Conservation (phyloP, 2,329 filamentous ascomycete genomes). For the Venturia effusa region DNA sequence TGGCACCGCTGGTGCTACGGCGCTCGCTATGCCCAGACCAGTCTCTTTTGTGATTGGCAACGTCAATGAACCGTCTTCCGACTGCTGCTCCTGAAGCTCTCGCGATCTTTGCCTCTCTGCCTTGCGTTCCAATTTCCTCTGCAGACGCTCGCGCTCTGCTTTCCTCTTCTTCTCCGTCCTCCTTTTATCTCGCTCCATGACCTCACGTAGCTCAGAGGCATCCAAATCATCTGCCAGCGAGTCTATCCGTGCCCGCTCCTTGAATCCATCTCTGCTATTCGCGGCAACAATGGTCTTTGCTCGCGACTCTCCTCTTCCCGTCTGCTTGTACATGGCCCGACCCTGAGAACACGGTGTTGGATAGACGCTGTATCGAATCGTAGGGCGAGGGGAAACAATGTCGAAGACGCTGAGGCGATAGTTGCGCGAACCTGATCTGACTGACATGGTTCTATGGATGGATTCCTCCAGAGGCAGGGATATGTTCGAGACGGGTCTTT, state of each 20-base stretch:
- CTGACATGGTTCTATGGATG: conserved; percentile 65
- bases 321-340: background rate
- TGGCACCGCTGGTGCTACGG: background rate
- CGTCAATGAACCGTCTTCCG: background rate
- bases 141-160: conserved; percentile 55
- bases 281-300: background rate
- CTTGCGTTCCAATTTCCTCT: conserved; percentile 41
- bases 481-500: conserved; percentile 57
- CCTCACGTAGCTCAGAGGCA: conserved; percentile 70
- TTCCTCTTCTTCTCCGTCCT: conserved; percentile 64
- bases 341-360: background rate
- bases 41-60: background rate
- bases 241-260: conserved; percentile 51
- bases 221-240: conserved; percentile 75
- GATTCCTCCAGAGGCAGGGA: conserved; percentile 67
- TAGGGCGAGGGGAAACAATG: conserved; percentile 75
- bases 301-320: conserved; percentile 1
- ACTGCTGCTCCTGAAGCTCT: background rate
- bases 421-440: conserved; percentile 60
- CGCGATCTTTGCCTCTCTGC: background rate
- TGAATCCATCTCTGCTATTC: conserved; percentile 41
- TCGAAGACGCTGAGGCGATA: conserved; percentile 74
- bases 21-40: background rate
- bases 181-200: conserved; percentile 82
- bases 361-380: conserved; percentile 55